Base-by-base conservation (phyloP, 1,139 yeast genomes). In the Hanseniaspora sp. region DNA sequence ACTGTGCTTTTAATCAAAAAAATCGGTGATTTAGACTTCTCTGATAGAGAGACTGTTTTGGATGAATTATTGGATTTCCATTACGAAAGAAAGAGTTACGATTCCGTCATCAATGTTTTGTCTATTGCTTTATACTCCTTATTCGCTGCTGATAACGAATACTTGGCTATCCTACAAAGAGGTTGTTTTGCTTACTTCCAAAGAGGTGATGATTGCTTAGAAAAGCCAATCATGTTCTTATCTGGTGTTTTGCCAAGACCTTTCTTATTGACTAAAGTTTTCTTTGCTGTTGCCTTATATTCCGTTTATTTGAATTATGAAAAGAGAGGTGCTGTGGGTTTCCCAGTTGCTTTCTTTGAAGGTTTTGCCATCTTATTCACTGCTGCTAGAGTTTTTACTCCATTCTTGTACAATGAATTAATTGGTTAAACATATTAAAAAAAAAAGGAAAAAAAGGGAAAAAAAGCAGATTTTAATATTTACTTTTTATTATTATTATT, bases 101-200 rank as follows among this genome's bases (percentile, higher is more conserved):
- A 85, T 61, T 78, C 92, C 0, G 97, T 90, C 37, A 78, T 92
- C 60, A 92, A 92, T 68, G 87, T 95, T 7, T 75, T 92, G 54
- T 87, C 97, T 6, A 82, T 90, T 63, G 96, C 98, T 0, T 75
- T 92, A 55, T 92, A 86, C 70, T 75, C 94, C 1, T 73, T 92
- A 56, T 92, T 94, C 68, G 95, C 96, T 4, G 97, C 97, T 18
- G 86, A 86, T 61, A 77, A 75, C 55, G 70, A 71, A 38, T 74
- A 86, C 55, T 74, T 92, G 59, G 71, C 71, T 59, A 77, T 86
- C 45, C 74, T 92, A 59, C 97, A 90, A 70, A 73, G 71, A 52
- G 99, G 98, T 11, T 92, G 98, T 69, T 88, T 88, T 75, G 72
- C 73, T 58, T 92, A 94, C 69, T 88, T 92, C 73, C 71, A 75